These are phyloP conservation scores for sweet orange (Citrus sinensis) DNA, from an alignment of 345 rosid genomes.

Conservation along the genomic window DVS_A1.0 CM039167.1:12008001-12008500, in stretches of 20 bases:
- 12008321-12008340: conserved; percentile 76
- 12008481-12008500: conserved; percentile 80
- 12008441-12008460: conserved; percentile 91
- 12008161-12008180: too few species aligned
- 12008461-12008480: conserved; percentile 77
- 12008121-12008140: too few species aligned
- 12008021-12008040: too few species aligned
- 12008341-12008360: conserved; percentile 83
- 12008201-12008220: conserved; percentile 28
- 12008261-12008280: conserved; percentile 67
- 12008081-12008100: too few species aligned
- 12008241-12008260: conserved; percentile 62
- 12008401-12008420: conserved; percentile 53
- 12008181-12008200: too few species aligned
- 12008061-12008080: too few species aligned
- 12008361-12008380: conserved; percentile 75
- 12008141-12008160: too few species aligned
- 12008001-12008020: too few species aligned
- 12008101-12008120: too few species aligned
- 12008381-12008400: conserved; percentile 54
- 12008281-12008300: conserved; percentile 63
- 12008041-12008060: too few species aligned
- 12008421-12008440: conserved; percentile 62
- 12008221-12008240: conserved; percentile 27
- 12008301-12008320: conserved; percentile 93